A percentile compares a stretch with the other conserved stretches of the same genome.
phyloP scores from a whole-genome alignment of 2,329 filamentous ascomycete genomes.

The Penicillium sp. region DNA sequence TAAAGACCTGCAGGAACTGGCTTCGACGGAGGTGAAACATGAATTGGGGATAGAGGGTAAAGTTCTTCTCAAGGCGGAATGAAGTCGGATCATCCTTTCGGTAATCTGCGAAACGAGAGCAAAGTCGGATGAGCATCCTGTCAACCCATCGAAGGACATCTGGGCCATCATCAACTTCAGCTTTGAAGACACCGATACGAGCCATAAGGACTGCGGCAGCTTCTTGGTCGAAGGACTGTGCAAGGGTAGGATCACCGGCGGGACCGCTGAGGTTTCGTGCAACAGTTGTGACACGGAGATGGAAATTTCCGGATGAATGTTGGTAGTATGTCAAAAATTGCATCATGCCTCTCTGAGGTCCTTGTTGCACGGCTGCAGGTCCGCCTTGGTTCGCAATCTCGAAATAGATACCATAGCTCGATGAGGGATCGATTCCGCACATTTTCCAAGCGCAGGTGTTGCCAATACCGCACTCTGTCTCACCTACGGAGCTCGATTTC shows the following conservation, averaged over 20 bases:
- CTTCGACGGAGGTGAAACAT: slow-evolving; percentile 99
- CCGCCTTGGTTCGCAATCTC: slow-evolving; percentile 95
- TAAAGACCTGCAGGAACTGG: slow-evolving; percentile 98
- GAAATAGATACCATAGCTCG: slow-evolving; percentile 96
- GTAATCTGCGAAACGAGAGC: slow-evolving; percentile 96
- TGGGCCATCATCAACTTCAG: slow-evolving; percentile 97
- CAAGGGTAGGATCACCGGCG: slow-evolving; percentile 90
- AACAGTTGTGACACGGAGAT: slow-evolving; percentile 93
- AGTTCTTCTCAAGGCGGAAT: slow-evolving; percentile 97
- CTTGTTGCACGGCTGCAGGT: slow-evolving; percentile 80
- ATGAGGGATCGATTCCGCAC: slow-evolving; percentile 93
- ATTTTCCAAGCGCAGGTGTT: slow-evolving; percentile 99
- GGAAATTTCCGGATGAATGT: slow-evolving; percentile 94
- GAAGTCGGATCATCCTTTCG: slow-evolving; percentile 97
- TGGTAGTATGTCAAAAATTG: slow-evolving; percentile 99
- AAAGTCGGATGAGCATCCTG: slow-evolving; percentile 95
- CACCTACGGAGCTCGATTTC: slow-evolving; percentile 94
- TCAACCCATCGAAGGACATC: slow-evolving; percentile 98
- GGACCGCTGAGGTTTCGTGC: slow-evolving; percentile 90
- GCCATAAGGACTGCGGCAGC: slow-evolving; percentile 98
- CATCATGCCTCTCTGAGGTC: slow-evolving; percentile 91
- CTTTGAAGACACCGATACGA: slow-evolving; percentile 98
- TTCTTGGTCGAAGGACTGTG: slow-evolving; percentile 97
- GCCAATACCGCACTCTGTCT: slow-evolving; percentile 97
- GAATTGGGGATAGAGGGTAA: slow-evolving; percentile 97